Evolutionary conservation across 2,329 filamentous ascomycete species (phyloP), one percentile per base, ranked within the genome.

Genomic region (Talaromyces albobiverticillius): DNA sequence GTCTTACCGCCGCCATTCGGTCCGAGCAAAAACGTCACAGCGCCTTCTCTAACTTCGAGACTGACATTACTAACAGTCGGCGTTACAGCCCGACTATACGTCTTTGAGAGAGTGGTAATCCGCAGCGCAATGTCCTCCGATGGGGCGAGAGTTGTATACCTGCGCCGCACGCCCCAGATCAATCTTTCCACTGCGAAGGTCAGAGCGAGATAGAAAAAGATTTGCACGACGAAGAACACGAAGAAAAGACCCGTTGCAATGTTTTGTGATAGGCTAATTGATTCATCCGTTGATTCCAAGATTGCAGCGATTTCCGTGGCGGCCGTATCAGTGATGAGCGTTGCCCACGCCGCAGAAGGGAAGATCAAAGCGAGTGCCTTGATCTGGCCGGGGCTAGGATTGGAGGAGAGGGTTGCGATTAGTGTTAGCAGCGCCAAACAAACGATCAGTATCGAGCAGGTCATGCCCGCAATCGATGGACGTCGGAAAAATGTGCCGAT

Each of bases 1-100:
- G 86, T 91, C 69, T 96, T 96, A 32, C 92, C 92, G 62, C 86
- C 90, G 16, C 92, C 92, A 66, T 96, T 96, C 5, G 91, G 90
- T 34, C 92, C 92, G 0, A 96, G 80, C 0, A 96, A 77, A 1
- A 92, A 89, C 65, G 95, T 81, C 50, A 96, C 95, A 62, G 95
- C 87, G 1, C 92, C 92, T 59, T 85, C 83, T 3, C 82, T 79
- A 3, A 89, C 89, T 16, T 82, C 80, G 46, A 96, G 76, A 49
- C 80, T 87, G 34, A 96, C 75, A 38, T 85, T 77, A 56, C 90
- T 80, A 38, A 96, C 90, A 3, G 92, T 92, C n/a, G 79, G 79
- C 7, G 64, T 71, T 55, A 71, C 76, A 43, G 79, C 75, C 81
- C 79, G 88, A 3, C 71, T 76, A 67, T 95, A 96, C 26, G 86